Base-by-base conservation (phyloP, 768 basidiomycete genomes). In the Hygrocybe punicea region DNA sequence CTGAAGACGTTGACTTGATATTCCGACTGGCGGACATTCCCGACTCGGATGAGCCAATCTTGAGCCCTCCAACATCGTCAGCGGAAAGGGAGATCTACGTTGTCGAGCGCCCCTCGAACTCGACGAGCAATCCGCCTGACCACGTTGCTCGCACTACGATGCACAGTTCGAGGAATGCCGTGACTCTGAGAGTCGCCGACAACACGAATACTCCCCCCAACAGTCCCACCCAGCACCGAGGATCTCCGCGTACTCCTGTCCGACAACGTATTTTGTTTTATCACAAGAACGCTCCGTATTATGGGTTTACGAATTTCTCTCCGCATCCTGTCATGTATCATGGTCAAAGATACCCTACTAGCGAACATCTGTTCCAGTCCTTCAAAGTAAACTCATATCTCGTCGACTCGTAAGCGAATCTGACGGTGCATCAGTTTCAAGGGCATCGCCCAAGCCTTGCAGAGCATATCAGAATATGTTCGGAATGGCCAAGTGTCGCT, bases 281-380 rank as follows among this genome's bases (percentile, higher is more conserved):
- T 61, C 78, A 86, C 61, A 87, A 82, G 63, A 72, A 79, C 11
- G 74, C 80, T 44, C 84, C 85, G 10, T 76, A 86, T 64, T 86
- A 87, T 58, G 86, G 84, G 6, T 87, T 88, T 63, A 87, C 86
- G 40, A 87, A 87, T 67, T 88, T 88, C 67, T 88, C 88, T 9
- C 67, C 81, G 1, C 86, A 89, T 67, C 75, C 81, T 44, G 81
- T 90, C 9, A 62, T 73, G 9, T 84, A 86, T 65, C 77, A 82
- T 33, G 82, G 82, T 39, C 85, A 83, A 65, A 75, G 70, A 53
- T 90, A 89, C 64, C 85, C 87, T 1, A 90, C 87, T 1, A 85
- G 85, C 64, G 88, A 89, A 65, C 88, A 89, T 68, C 78, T 89
- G 10, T 89, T 87, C 63, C 87, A 89, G 62, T 84, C 87, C 2